Evolutionary conservation across 768 basidiomycete species (phyloP).

Genomic region (Boletus sensibilis): DNA sequence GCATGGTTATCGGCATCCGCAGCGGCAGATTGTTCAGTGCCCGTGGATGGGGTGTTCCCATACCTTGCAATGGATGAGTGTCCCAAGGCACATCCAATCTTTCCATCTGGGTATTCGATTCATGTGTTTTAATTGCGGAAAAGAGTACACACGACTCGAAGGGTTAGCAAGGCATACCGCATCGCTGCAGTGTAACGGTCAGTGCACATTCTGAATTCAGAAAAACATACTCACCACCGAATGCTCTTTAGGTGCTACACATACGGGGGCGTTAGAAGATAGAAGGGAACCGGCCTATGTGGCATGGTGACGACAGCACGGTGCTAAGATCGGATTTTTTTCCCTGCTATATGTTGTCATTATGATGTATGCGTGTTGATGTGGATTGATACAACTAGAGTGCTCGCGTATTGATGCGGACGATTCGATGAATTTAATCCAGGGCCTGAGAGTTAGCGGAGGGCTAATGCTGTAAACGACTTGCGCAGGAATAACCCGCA

Average conservation of each 20-base stretch:
- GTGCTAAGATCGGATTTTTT: neutral
- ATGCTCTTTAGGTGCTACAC: neutral
- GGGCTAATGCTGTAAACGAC: too few species aligned
- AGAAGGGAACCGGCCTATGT: neutral
- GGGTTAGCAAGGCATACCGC: constrained; percentile 1
- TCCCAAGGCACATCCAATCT: constrained; percentile 16
- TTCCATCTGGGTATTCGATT: constrained; percentile 13
- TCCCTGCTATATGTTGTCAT: neutral
- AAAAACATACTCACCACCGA: neutral
- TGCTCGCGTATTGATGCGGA: neutral
- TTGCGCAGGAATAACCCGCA: neutral
- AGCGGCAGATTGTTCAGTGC: constrained; percentile 5
- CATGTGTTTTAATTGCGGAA: constrained; percentile 6
- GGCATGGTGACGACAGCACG: neutral
- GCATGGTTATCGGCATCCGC: constrained; percentile 13
- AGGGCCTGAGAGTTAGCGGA: neutral
- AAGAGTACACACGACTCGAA: constrained; percentile 2
- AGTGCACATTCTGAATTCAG: neutral
- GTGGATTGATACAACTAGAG: neutral
- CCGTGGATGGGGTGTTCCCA: constrained; percentile 14
- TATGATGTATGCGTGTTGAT: neutral
- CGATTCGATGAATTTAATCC: neutral
- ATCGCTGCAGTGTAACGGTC: constrained; percentile 10
- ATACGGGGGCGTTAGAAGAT: neutral
- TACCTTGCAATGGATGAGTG: constrained; percentile 15